Percentiles rank a stretch among this genome's conserved stretches.
phyloP scores from a whole-genome alignment of 1,284 basidiomycete genomes.

The Moesziomyces globuligerus region DNA sequence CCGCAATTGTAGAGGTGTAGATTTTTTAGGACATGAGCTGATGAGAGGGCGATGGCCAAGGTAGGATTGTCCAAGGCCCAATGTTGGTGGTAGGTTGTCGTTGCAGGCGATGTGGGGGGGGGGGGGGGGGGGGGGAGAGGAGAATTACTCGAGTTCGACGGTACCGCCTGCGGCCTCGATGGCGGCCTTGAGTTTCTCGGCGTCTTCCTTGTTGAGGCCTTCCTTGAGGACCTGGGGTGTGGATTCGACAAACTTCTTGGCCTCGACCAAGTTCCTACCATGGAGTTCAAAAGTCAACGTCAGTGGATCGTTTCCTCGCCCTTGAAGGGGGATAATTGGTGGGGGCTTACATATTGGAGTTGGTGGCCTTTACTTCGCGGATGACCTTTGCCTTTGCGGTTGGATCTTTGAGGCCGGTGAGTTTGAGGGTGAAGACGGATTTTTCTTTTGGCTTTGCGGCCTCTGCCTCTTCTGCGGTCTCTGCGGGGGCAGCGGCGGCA shows the following conservation, averaged over 20 bases:
- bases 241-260: constrained; percentile 99
- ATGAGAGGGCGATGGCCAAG: too few species aligned
- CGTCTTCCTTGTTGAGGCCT: constrained; percentile 95
- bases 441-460: constrained; percentile 98
- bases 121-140: not conserved
- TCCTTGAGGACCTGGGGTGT: constrained; percentile 94
- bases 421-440: constrained; percentile 92
- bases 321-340: too few species aligned
- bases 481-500: constrained; percentile 51
- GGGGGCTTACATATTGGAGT: constrained; percentile 55
- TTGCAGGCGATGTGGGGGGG: not conserved
- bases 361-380: constrained; percentile 88
- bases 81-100: too few species aligned
- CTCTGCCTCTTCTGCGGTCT: constrained; percentile 70
- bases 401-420: constrained; percentile 62
- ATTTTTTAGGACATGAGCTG: too few species aligned
- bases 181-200: constrained; percentile 91
- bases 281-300: constrained; percentile 1
- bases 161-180: constrained; percentile 90
- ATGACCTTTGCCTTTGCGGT: constrained; percentile 88
- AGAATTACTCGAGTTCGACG: constrained; percentile 71
- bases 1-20: too few species aligned
- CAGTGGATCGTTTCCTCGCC: too few species aligned
- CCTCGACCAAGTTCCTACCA: constrained; percentile 72
- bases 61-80: too few species aligned